Percentiles rank a stretch among this genome's conserved stretches.
Evolutionary conservation across 345 rosid genomes (phyloP).

Genomic region (Camelina sativa): DNA sequence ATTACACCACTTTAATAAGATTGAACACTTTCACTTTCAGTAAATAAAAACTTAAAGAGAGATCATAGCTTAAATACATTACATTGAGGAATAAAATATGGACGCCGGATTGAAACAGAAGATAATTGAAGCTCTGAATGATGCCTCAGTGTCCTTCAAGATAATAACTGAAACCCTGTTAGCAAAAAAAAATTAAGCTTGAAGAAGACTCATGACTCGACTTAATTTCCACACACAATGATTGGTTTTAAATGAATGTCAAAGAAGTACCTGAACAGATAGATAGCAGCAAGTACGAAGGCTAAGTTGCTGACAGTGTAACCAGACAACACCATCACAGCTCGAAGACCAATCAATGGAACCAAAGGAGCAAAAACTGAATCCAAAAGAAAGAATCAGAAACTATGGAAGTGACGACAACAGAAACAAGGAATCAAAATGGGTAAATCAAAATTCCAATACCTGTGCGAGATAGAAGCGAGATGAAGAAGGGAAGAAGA

Average conservation of each 20-base stretch:
- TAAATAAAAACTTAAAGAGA: background rate
- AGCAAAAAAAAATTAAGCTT: constrained; percentile 12
- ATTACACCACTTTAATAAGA: constrained; percentile 2
- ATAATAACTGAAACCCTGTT: constrained; percentile 74
- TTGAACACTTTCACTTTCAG: background rate
- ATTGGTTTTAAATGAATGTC: background rate
- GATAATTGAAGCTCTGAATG: constrained; percentile 69
- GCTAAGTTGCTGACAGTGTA: constrained; percentile 70
- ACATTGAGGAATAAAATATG: constrained; percentile 86
- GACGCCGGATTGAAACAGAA: constrained; percentile 96
- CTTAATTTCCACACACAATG: background rate
- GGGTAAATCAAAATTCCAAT: background rate
- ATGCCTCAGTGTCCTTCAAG: constrained; percentile 69
- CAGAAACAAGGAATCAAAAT: background rate
- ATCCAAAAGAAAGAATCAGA: constrained; percentile 10
- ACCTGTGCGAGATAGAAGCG: constrained; percentile 70
- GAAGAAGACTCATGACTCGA: background rate
- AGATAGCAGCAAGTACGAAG: constrained; percentile 60
- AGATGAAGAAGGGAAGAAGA: constrained; percentile 68
- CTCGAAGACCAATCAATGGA: constrained; percentile 70
- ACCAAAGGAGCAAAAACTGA: constrained; percentile 80
- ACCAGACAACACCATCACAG: constrained; percentile 81
- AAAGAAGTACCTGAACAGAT: constrained; percentile 53
- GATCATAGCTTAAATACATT: constrained; percentile 40
- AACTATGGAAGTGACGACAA: background rate